Evolutionary conservation across 345 rosid species (phyloP), one percentile per base, ranked within the genome.

Genomic region (Populus deltoides): DNA sequence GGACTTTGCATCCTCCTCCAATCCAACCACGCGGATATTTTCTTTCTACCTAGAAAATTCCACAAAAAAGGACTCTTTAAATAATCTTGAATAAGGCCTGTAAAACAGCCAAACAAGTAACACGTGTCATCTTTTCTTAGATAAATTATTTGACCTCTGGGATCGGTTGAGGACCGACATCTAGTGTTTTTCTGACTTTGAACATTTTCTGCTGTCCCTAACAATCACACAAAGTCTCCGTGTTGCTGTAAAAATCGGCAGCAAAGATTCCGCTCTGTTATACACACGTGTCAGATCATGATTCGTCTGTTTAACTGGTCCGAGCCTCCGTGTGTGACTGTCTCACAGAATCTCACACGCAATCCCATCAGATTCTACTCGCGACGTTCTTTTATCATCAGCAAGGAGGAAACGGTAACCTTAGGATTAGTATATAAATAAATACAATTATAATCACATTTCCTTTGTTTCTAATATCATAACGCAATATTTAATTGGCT

Each of bases 291-390:
- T 39, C 71, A 25, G 41, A 35, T 15, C 16, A 66, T 66, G 76
- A 65, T 65, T 78, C 22, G 72, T 7, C 25, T 35, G 80, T 78
- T 63, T 3, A 20, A n/a, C 6, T 43, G 38, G 20, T 8, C 8
- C 22, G 24, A 11, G 24, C 47, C 41, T 47, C 41, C 47, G 12
- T 24, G 18, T 7, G 53, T 43, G 55, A 55, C 27, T 55, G 10
- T n/a, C 39, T 16, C 68, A 7, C 8, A 45, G n/a, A 15, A 33
- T 59, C 70, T 31, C 11, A 68, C 81, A 67, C 81, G 68, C 77
- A 55, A 73, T 67, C 33, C 67, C 31, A 41, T 35, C 12, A 57
- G 69, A 68, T 57, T 68, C 5, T 79, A 31, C 81, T 69, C 70
- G 70, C 68, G 77, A 16, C 33, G 24, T 18, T 38, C 29, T 27